Evolutionary conservation across 768 basidiomycete species (phyloP), one percentile per base, ranked within the genome.

Genomic region (Arthromyces matolae): DNA sequence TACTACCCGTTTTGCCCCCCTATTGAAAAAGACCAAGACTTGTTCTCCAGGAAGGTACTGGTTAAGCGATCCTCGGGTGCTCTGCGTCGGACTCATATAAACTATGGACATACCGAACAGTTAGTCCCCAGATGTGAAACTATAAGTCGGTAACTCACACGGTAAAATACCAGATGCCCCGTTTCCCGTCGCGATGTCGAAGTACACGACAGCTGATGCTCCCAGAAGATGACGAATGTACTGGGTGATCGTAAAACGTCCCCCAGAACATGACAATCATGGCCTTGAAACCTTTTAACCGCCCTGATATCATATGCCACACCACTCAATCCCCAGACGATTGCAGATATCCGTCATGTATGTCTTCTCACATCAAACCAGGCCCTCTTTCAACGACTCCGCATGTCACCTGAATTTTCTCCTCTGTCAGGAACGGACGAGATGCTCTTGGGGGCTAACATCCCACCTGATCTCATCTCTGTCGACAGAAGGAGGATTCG

Each of bases 201-300:
- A 14, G 14, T 31, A 31, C 8, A 31, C 14, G 29, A 31, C 29
- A 31, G 14, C 29, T 31, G 29, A 31, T 8, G 29, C 29, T 8
- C 29, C 29, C 29, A 14, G 29, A 14, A n/a, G n/a, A n/a, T n/a
- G n/a, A n/a, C n/a, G n/a, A n/a, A 53, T 89, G 3, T 88, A 88
- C 58, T 89, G 87, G 87, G 81, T 80, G 0, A 79, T 88, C 52
- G 65, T 88, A 19, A 85, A 84, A 47, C 76, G 74, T 3, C 72
- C 73, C 0, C 59, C 70, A 5, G 72, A 76, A 27, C 60, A 60
- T 1, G 62, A 69, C 19, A 59, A 63, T n/a, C 64, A 65, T 14
- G 59, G 47, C 9, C 44, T 8, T 66, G 68, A 1, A 73, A 77
- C 51, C 60, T 86, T 4, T 62, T 80, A 16, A 73, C 75, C 8